Evolutionary conservation across 257 asterid genomes (phyloP).

Genomic region (Linaria vulgaris): DNA sequence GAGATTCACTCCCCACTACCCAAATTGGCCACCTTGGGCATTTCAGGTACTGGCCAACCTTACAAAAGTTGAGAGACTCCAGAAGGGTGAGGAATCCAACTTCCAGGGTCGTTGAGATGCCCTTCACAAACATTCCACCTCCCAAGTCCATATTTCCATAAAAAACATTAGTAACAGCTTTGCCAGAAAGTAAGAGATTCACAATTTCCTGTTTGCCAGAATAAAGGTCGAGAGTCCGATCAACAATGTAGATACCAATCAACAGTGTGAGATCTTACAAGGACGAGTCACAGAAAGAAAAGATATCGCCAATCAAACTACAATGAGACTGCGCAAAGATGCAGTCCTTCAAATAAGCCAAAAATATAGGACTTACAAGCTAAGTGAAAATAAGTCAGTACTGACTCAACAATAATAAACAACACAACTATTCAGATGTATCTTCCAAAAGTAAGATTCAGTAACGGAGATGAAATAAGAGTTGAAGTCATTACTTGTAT

Average conservation of each 20-base stretch:
- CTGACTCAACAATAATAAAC: slow-evolving; percentile 5
- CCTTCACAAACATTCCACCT: slow-evolving; percentile 92
- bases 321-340: slow-evolving; percentile 7
- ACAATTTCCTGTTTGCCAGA: slow-evolving; percentile 90
- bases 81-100: slow-evolving; percentile 93
- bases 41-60: slow-evolving; percentile 83
- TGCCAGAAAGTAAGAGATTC: slow-evolving; percentile 87
- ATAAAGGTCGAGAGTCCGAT: background rate
- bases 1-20: slow-evolving; percentile 99
- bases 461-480: slow-evolving; percentile 28
- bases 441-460: slow-evolving; percentile 13
- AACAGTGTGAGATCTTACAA: too few species aligned
- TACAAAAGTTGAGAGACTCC: slow-evolving; percentile 88
- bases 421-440: slow-evolving; percentile 1
- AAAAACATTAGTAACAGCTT: slow-evolving; percentile 82
- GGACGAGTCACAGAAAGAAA: too few species aligned
- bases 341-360: slow-evolving; percentile 3
- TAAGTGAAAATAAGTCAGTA: slow-evolving; percentile 2
- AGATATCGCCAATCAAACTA: too few species aligned
- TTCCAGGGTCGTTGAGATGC: slow-evolving; percentile 78
- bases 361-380: background rate
- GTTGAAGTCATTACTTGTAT: slow-evolving; percentile 67
- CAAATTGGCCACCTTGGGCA: slow-evolving; percentile 98
- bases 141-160: slow-evolving; percentile 94
- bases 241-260: background rate